phyloP scores from a whole-genome alignment of 805 yeast species.

The Priceomyces castillae region DNA sequence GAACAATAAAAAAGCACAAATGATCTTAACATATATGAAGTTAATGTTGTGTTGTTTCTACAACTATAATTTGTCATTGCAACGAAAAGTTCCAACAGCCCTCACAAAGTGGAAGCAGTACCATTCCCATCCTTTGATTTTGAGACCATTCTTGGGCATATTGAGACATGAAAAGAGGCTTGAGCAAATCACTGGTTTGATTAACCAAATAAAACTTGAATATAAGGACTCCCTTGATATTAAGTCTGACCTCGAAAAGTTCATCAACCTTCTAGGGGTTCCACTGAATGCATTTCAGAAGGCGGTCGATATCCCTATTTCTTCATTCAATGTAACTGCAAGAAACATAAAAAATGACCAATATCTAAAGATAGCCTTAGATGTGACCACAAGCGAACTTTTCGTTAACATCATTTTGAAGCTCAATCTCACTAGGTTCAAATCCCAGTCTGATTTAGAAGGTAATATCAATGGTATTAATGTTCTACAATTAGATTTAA shows the following conservation, averaged over 20 bases:
- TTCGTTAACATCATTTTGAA: slow-evolving; percentile 39
- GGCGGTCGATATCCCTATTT: slow-evolving; percentile 37
- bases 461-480: slow-evolving; percentile 32
- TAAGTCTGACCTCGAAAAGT: slow-evolving; percentile 17
- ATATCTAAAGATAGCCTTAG: slow-evolving; percentile 26
- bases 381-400: slow-evolving; percentile 38
- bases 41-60: slow-evolving; percentile 62
- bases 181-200: slow-evolving; percentile 23
- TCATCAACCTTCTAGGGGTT: slow-evolving; percentile 20
- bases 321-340: slow-evolving; percentile 25
- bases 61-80: slow-evolving; percentile 42
- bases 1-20: slow-evolving; percentile 48
- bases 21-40: slow-evolving; percentile 51
- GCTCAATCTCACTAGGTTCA: slow-evolving; percentile 33
- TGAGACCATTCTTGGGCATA: slow-evolving; percentile 59
- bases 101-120: slow-evolving; percentile 43
- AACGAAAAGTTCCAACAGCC: slow-evolving; percentile 46
- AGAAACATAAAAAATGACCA: slow-evolving; percentile 15
- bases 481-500: slow-evolving; percentile 47
- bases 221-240: slow-evolving; percentile 11
- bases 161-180: slow-evolving; percentile 51
- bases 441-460: slow-evolving; percentile 20
- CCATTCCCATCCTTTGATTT: slow-evolving; percentile 44
- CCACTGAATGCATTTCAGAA: slow-evolving; percentile 32
- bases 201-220: slow-evolving; percentile 20